Percentiles rank a stretch among this genome's conserved stretches.
These are phyloP conservation scores for Aotearoamyces nothofagi DNA, from an alignment of 2,329 filamentous ascomycete genomes.

Conservation along the genomic window DNA sequence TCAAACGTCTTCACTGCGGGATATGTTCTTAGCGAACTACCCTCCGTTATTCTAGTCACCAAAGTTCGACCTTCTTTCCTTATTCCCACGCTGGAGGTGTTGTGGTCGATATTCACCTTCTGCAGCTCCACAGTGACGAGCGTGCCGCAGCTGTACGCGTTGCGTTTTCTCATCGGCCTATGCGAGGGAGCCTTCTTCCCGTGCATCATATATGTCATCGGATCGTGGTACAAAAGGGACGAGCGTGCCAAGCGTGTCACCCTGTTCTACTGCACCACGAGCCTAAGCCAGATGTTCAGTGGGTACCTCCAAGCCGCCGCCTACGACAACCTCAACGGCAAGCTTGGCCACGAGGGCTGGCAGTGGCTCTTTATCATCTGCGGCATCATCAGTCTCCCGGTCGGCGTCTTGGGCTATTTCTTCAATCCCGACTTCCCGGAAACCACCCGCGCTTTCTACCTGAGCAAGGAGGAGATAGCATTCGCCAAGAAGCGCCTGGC, in stretches of 20 bases:
- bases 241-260: constrained; percentile 38
- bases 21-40: constrained; percentile 12
- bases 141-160: constrained; percentile 23
- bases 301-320: constrained; percentile 27
- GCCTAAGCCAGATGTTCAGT: constrained; percentile 29
- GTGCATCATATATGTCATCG: constrained; percentile 24
- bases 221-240: constrained; percentile 26
- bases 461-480: constrained; percentile 7
- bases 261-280: constrained; percentile 35
- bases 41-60: constrained; percentile 10
- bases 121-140: constrained; percentile 16
- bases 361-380: constrained; percentile 32
- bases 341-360: constrained; percentile 20
- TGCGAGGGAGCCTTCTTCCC: constrained; percentile 14
- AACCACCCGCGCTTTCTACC: constrained; percentile 13
- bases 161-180: constrained; percentile 28
- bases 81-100: constrained; percentile 9
- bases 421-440: constrained; percentile 15
- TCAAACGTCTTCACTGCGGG: constrained; percentile 34
- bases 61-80: constrained; percentile 13
- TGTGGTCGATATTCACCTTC: constrained; percentile 14
- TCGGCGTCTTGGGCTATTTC: constrained; percentile 16
- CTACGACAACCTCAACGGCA: constrained; percentile 23
- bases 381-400: constrained; percentile 20
- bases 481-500: constrained; percentile 12